Percentiles rank a stretch among this genome's conserved stretches.
These are phyloP conservation scores for Ceratocystiopsis brevicomis DNA, from an alignment of 2,329 filamentous ascomycete genomes.

Conservation along the genomic window DNA sequence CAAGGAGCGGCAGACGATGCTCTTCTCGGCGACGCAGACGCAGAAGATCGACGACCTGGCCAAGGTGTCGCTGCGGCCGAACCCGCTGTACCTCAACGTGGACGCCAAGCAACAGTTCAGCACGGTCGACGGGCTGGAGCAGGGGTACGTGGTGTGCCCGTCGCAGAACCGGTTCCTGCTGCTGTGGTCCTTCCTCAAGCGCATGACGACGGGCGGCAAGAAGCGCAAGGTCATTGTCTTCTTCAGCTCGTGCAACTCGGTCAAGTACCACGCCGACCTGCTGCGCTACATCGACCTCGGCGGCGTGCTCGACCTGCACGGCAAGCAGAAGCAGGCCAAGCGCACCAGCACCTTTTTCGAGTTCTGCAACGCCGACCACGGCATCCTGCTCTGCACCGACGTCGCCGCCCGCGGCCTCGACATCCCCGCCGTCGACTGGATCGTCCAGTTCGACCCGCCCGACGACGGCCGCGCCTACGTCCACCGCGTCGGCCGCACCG, in stretches of 20 bases:
- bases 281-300: slow-evolving; percentile 88
- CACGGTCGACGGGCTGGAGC: slow-evolving; percentile 84
- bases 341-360: slow-evolving; percentile 98
- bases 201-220: slow-evolving; percentile 56
- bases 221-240: slow-evolving; percentile 92
- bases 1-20: slow-evolving; percentile 77
- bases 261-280: slow-evolving; percentile 89
- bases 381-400: slow-evolving; percentile 87
- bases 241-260: slow-evolving; percentile 78
- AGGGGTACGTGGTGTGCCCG: slow-evolving; percentile 88
- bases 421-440: slow-evolving; percentile 92
- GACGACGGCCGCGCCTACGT: slow-evolving; percentile 86
- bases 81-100: slow-evolving; percentile 92
- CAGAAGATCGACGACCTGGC: slow-evolving; percentile 97
- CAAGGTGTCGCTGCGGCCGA: slow-evolving; percentile 74
- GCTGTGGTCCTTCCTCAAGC: slow-evolving; percentile 85
- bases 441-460: slow-evolving; percentile 86
- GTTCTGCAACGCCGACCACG: slow-evolving; percentile 58
- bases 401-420: slow-evolving; percentile 85
- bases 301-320: slow-evolving; percentile 60
- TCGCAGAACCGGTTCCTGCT: slow-evolving; percentile 85
- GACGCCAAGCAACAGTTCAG: slow-evolving; percentile 61
- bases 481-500: slow-evolving; percentile 89
- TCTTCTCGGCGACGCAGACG: slow-evolving; percentile 97
- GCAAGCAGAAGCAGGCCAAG: slow-evolving; percentile 88